Evolutionary conservation across 1,139 yeast species (phyloP).

Genomic region (Spathaspora sp.): DNA sequence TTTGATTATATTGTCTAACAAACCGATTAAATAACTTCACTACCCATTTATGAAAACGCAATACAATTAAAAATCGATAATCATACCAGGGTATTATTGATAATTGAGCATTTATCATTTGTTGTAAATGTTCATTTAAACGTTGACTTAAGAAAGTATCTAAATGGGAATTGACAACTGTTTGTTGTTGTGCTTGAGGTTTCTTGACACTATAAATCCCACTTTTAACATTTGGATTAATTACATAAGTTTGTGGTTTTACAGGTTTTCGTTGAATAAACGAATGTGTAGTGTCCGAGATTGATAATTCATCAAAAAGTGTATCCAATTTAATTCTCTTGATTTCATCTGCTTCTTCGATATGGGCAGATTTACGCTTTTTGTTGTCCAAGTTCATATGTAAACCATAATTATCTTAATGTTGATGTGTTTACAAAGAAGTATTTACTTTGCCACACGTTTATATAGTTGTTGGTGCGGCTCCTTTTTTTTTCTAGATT

Average conservation of each 20-base stretch:
- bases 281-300: constrained; percentile 6
- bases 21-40: constrained; percentile 40
- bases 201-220: constrained; percentile 6
- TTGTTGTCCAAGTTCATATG: not conserved
- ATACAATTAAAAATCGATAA: constrained; percentile 23
- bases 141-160: constrained; percentile 10
- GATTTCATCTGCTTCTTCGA: constrained; percentile 9
- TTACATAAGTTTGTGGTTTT: constrained; percentile 1
- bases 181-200: not conserved
- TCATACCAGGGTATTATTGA: constrained; percentile 24
- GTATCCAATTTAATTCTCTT: constrained; percentile 16
- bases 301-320: constrained; percentile 13
- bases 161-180: constrained; percentile 5
- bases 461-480: not conserved
- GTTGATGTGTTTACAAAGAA: not conserved
- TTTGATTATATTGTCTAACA: constrained; percentile 28
- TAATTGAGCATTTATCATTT: constrained; percentile 7
- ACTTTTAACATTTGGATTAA: constrained; percentile 8
- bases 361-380: constrained; percentile 6
- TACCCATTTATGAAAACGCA: constrained; percentile 37
- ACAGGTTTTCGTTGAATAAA: not conserved
- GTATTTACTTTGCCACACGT: not conserved
- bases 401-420: not conserved
- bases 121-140: constrained; percentile 9
- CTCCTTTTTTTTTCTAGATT: not conserved